Base-by-base conservation (phyloP, 352 stramenopile species). In the Globisporangium nagaii region DNA sequence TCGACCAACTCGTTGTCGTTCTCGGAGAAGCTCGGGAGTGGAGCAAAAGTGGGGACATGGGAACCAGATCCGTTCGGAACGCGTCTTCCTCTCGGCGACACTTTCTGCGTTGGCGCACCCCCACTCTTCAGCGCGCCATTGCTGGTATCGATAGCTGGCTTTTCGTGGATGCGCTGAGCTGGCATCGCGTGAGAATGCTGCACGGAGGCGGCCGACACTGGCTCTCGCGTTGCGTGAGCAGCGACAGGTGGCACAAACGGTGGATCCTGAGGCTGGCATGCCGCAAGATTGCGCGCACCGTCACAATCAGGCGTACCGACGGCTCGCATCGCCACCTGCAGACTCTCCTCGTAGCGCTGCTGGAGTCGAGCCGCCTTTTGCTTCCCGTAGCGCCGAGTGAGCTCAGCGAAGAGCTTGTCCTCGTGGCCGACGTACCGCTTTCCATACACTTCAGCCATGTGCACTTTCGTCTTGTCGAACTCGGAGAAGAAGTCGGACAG, bases 351-450 rank as follows among this genome's bases (percentile, higher is more conserved):
- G 24, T 47, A 56, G 28, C 36, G 49, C 25, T 32, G 31, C 56
- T 79, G 69, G 8, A 90, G 53, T 6, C 40, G 43, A 34, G 48
- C 54, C 20, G 88, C 75, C 56, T 75, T 84, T 0, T 69, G 52
- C 9, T 60, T 63, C 13, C 77, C 77, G 52, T 92, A 92, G 27
- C 73, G 75, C 36, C 79, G 79, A 19, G 76, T 70, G 6, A 92
- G 53, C 37, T 88, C 81, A 17, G 62, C 47, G 27, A 92, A 92
- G 22, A 92, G 44, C 40, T 68, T 76, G n/a, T 83, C 71, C 41
- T 90, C 79, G 43, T 75, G 72, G 8, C 71, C 75, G 24, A 66
- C 67, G 57, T 92, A 92, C n/a, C 81, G 60, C 49, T 77, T 84
- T 2, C 67, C 65, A 46, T 90, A 90, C 32, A 75, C 73, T 46